Conservation (phyloP, 495 filamentous ascomycete genomes). For the Schizothecium vesticola region DNA sequence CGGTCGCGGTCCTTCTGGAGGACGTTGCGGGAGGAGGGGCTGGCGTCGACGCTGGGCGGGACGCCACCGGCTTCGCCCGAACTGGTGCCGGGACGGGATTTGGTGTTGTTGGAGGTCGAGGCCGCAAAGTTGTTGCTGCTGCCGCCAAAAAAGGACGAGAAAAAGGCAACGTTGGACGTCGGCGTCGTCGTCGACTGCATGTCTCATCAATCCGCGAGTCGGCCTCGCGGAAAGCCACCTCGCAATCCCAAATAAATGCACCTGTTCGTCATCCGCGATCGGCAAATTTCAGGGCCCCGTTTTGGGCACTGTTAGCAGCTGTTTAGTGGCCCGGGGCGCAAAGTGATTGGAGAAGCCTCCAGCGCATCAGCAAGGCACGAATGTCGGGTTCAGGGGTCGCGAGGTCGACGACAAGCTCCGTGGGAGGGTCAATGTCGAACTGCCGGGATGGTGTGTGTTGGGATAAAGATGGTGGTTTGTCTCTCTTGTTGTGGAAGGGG, state of each 20-base stretch:
- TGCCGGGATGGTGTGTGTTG: not conserved
- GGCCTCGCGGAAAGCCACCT: slow-evolving; percentile 6
- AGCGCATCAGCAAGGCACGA: slow-evolving; percentile 1
- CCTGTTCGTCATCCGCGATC: slow-evolving; percentile 8
- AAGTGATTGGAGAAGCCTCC: slow-evolving; percentile 4
- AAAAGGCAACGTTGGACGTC: slow-evolving; percentile 39
- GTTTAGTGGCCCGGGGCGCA: not conserved
- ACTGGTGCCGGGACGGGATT: slow-evolving; percentile 38
- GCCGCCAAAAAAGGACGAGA: slow-evolving; percentile 35
- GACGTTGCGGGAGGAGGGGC: slow-evolving; percentile 27
- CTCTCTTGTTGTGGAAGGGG: not conserved
- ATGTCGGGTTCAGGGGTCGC: slow-evolving; percentile 1
- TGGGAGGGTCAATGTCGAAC: not conserved
- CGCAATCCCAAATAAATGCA: slow-evolving; percentile 5
- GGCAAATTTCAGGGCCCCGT: slow-evolving; percentile 9
- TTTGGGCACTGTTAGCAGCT: not conserved
- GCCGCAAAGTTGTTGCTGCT: slow-evolving; percentile 17
- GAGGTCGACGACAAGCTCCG: not conserved
- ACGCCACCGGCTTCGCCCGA: slow-evolving; percentile 23
- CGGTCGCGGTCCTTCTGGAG: slow-evolving; percentile 44
- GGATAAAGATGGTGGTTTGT: not conserved
- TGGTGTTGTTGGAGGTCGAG: slow-evolving; percentile 14
- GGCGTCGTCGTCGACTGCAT: slow-evolving; percentile 41
- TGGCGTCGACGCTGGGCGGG: slow-evolving; percentile 1
- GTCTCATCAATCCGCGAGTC: slow-evolving; percentile 16